Percentiles rank a stretch among this genome's conserved stretches.
Conservation (phyloP, 345 rosid genomes). For the Corchorus capsularis region DNA sequence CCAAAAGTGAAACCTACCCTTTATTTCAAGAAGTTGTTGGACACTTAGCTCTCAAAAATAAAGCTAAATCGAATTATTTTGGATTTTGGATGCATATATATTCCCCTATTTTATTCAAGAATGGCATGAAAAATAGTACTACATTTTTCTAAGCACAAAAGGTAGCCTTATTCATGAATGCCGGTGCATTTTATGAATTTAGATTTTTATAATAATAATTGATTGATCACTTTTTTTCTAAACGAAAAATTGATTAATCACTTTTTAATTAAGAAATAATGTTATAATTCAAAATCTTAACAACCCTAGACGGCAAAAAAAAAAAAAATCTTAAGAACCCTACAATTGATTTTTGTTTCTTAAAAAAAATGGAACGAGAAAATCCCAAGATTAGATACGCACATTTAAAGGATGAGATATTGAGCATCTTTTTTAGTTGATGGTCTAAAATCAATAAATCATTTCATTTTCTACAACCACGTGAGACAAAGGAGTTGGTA, state of each 20-base stretch:
- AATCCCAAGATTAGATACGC: not conserved
- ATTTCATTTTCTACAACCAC: not conserved
- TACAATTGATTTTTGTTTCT: not conserved
- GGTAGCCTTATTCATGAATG: not conserved
- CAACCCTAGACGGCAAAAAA: not conserved
- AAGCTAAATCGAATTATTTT: not conserved
- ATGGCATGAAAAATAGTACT: not conserved
- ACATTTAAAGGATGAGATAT: constrained; percentile 11
- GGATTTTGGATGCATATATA: not conserved
- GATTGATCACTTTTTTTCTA: not conserved
- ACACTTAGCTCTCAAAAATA: not conserved
- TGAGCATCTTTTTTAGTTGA: constrained; percentile 3
- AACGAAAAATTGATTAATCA: not conserved
- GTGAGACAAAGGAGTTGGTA: not conserved
- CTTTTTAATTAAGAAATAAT: not conserved
- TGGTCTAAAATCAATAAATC: not conserved
- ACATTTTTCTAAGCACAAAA: not conserved
- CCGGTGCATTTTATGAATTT: not conserved
- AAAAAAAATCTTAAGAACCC: not conserved
- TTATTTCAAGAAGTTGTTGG: not conserved
- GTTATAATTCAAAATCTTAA: not conserved
- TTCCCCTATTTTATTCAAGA: not conserved
- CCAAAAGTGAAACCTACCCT: not conserved
- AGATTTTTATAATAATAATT: not conserved
- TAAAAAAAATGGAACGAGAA: not conserved